Evolutionary conservation across 208 protist species (phyloP), one percentile per base, ranked within the genome.

Genomic region (Acanthamoeba sp.): DNA sequence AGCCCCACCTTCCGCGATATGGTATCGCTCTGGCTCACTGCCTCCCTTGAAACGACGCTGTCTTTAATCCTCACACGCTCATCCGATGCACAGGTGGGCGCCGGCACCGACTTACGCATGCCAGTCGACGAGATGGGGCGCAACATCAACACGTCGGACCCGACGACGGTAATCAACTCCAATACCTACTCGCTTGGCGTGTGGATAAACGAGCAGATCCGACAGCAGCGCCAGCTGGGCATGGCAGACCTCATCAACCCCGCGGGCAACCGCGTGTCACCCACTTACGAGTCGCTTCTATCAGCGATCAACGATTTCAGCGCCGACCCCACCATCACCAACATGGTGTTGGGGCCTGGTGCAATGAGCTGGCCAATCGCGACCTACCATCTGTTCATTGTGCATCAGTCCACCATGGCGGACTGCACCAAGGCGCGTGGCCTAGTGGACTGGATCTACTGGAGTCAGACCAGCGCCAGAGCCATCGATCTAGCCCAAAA

Each of bases 251-350:
- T 76, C 9, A 76, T 76, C 29, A 76, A 76, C 66, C 4, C 36
- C 38, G n/a, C n/a, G n/a, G n/a, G n/a, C n/a, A n/a, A n/a, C n/a
- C n/a, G n/a, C n/a, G n/a, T n/a, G n/a, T n/a, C 66, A 9, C 29
- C 66, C 66, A 76, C 18, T n/a, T 76, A 76, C 66, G 29, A 29
- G 66, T 40, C 66, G n/a, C 66, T 76, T n/a, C 9, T 76, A 3
- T 76, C 66, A 4, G 66, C 66, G 24, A 76, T 76, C 66, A 18
- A 76, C 66, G 66, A 76, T 20, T 76, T 76, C 66, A 76, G 66
- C 27, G 29, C 9, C 32, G 3, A 76, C 18, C 5, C 66, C 32
- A 76, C 3, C 66, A 76, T 42, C 32, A 76, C 36, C 66, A 42
- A 76, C 66, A 20, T 76, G 3, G n/a, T 42, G 18, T n/a, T 76